Base-by-base conservation (phyloP, 2,329 filamentous ascomycete genomes). In the Colletotrichum gloeosporioides region DNA sequence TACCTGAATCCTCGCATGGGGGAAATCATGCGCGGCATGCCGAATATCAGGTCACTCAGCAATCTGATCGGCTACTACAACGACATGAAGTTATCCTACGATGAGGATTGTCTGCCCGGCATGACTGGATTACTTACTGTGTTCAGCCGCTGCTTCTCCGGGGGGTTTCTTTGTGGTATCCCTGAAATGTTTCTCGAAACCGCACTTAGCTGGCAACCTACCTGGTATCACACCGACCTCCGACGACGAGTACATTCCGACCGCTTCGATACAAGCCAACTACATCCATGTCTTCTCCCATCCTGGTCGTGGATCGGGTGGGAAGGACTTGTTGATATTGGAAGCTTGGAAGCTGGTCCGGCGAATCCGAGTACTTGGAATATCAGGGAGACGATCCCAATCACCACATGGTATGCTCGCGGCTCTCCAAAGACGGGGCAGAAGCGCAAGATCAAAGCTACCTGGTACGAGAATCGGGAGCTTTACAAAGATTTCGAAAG, bases 51-150 rank as follows among this genome's bases (percentile, higher is more conserved):
- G 4, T 25, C 29, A 25, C 27, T 73, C 16, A 4, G 10, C 18
- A 53, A 8, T 15, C 10, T 69, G 2, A 27, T 73, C 34, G 4
- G 6, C n/a, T 80, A 79, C 64, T 85, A 83, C 73, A 84, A 83
- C 1, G 67, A 77, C 13, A 78, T 83, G 29, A 69, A 78, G 6
- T 71, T 85, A 3, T 81, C 80, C 0, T 80, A 80, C 10, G 83
- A 84, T 13, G 78, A 82, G 22, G 84, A 85, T 32, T 32, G 32
- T 31, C 27, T 75, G 18, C 73, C 73, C 2, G 69, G 61, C 4
- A 32, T 73, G 3, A 25, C 32, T 13, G 71, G 71, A 5, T 3
- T 73, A 0, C 34, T 73, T 4, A 7, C 22, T 9, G 29, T 49
- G 3, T 18, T 63, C 32, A 69, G 71, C 25, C 63, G 71, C 4